Evolutionary conservation across 2,329 filamentous ascomycete species (phyloP).

Genomic region (Leptographium procerum): DNA sequence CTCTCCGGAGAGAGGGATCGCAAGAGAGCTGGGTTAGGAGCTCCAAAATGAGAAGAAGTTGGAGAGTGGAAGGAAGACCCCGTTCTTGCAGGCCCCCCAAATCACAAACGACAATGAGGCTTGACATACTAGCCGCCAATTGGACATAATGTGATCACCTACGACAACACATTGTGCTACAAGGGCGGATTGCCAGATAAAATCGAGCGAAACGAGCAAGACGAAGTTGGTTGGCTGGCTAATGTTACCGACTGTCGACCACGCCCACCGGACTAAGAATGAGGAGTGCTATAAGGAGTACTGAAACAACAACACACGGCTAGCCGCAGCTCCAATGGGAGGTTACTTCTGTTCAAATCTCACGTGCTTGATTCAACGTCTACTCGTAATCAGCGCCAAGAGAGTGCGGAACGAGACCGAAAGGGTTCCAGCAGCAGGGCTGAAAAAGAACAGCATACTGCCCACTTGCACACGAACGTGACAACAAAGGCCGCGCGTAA

Average conservation of each 20-base stretch:
- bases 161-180: neutral
- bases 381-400: neutral
- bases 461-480: neutral
- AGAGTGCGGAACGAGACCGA: neutral
- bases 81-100: no score
- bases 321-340: neutral
- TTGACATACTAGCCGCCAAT: neutral
- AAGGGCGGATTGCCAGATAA: neutral
- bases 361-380: neutral
- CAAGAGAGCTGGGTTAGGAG: constrained; percentile 3
- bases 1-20: neutral
- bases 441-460: neutral
- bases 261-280: neutral
- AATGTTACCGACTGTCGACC: neutral
- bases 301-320: neutral
- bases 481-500: neutral
- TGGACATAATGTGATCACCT: neutral
- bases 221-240: neutral
- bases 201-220: neutral
- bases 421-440: no score
- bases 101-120: neutral
- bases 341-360: neutral
- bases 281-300: neutral
- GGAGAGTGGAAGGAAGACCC: neutral
- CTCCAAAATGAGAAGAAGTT: neutral